These are phyloP conservation scores for Saccharomycopsis sp. DNA, from an alignment of 805 yeast species.

Conservation along the genomic window DNA sequence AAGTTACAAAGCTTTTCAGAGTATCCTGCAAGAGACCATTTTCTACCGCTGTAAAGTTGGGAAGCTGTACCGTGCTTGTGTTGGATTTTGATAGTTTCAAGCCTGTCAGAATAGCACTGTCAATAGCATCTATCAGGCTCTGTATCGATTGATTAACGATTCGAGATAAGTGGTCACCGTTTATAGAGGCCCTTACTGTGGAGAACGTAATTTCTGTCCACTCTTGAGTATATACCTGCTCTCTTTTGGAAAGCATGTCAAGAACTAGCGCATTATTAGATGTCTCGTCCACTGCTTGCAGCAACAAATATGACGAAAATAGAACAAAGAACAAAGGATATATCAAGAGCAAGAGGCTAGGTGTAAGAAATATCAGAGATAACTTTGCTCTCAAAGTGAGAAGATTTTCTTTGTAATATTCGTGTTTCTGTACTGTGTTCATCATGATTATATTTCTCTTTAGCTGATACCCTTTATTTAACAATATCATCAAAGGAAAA, in stretches of 20 bases:
- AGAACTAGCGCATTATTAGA: not conserved
- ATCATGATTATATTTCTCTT: not conserved
- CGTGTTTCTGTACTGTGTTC: no score
- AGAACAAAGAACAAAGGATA: not conserved
- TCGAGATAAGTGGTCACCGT: not conserved
- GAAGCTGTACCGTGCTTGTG: not conserved
- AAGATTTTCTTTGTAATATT: not conserved
- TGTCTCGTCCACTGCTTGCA: not conserved
- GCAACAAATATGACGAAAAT: not conserved
- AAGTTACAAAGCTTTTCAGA: not conserved
- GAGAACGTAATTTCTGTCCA: not conserved
- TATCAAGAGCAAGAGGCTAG: not conserved
- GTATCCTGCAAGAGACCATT: not conserved
- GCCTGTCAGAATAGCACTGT: not conserved
- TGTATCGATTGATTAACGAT: not conserved
- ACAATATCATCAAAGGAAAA: not conserved
- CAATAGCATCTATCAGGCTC: not conserved
- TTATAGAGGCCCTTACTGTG: not conserved
- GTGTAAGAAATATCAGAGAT: not conserved
- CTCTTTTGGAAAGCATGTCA: not conserved
- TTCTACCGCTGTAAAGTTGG: not conserved
- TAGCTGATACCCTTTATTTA: not conserved
- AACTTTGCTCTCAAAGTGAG: not conserved
- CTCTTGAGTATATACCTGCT: not conserved
- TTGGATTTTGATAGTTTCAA: not conserved